Percentiles rank a stretch among this genome's conserved stretches.
phyloP scores from a whole-genome alignment of 169 alveolate genomes.

The Besnoitia besnoiti region DNA sequence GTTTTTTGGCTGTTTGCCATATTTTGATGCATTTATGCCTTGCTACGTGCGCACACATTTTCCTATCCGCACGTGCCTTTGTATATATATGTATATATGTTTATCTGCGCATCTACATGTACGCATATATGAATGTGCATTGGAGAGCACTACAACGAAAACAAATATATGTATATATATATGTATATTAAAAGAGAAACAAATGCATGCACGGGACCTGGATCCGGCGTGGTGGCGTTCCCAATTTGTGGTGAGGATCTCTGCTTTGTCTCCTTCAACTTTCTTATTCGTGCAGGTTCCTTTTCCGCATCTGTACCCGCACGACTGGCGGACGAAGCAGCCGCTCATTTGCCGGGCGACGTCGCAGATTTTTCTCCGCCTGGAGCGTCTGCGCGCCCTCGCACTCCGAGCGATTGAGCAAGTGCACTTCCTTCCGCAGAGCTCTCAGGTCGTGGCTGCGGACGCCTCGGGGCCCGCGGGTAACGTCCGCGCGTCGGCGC shows the following conservation, averaged over 20 bases:
- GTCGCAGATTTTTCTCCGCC: not conserved
- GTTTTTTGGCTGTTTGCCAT: not conserved
- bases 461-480: not conserved
- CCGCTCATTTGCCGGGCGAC: slow-evolving; percentile 38
- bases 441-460: not conserved
- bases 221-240: not conserved
- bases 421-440: not conserved
- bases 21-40: not conserved
- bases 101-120: not conserved
- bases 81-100: not conserved
- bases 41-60: not conserved
- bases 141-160: too few relatives aligned
- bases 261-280: not conserved
- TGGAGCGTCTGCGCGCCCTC: not conserved
- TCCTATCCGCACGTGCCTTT: not conserved
- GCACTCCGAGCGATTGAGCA: not conserved
- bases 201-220: not conserved
- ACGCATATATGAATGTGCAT: not conserved
- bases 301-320: not conserved
- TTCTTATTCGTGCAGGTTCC: slow-evolving; percentile 4
- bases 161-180: not conserved
- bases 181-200: too few relatives aligned
- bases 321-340: slow-evolving; percentile 46
- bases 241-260: not conserved
- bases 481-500: slow-evolving; percentile 26